A percentile compares a stretch with the other conserved stretches of the same genome.
Conservation (phyloP, 108 stramenopile species). For the Hondaea fermentalgiana region DNA sequence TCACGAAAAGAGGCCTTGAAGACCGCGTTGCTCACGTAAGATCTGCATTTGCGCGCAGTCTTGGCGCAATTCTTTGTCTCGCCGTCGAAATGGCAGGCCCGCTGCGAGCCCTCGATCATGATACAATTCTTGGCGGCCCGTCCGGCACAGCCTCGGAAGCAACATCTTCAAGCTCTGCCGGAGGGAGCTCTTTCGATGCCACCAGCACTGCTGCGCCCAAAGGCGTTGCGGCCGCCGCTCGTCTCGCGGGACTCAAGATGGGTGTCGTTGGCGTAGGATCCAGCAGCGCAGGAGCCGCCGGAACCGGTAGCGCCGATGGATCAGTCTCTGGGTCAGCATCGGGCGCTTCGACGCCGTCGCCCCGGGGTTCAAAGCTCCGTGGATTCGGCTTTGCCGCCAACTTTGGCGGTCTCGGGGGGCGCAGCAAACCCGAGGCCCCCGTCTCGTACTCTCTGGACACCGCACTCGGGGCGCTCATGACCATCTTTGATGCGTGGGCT, state of each 20-base stretch:
- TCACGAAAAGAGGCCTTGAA: background rate
- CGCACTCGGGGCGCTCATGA: background rate
- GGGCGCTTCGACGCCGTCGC: background rate
- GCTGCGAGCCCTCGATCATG: background rate
- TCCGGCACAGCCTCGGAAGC: no score
- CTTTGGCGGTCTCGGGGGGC: background rate
- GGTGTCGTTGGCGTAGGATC: no score
- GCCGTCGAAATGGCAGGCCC: background rate
- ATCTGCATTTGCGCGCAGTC: background rate
- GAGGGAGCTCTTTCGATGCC: no score
- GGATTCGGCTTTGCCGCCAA: background rate
- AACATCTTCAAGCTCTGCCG: no score
- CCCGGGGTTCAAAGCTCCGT: background rate
- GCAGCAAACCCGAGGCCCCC: background rate
- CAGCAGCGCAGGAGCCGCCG: no score
- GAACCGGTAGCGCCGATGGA: no score
- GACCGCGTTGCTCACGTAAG: background rate
- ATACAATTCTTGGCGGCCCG: no score
- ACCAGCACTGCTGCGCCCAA: no score
- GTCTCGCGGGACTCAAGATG: no score
- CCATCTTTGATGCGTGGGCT: background rate
- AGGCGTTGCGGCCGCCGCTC: no score
- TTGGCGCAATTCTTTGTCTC: background rate
- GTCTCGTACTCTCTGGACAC: background rate
- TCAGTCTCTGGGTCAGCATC: background rate